Conservation (phyloP, 148 eudicot species). For the Hydrangea macrophylla region DNA sequence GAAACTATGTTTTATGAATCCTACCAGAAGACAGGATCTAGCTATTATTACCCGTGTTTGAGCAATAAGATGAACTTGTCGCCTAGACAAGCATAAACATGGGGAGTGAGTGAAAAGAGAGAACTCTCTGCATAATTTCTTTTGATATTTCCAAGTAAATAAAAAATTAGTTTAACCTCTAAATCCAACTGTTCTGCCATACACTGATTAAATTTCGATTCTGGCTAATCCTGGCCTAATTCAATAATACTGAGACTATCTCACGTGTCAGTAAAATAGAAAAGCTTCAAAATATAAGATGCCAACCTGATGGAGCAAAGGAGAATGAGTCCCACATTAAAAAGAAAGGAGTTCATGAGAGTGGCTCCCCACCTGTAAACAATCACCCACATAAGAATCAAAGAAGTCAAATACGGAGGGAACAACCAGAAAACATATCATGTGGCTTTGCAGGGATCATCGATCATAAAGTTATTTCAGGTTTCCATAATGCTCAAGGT, state of each 20-base stretch:
- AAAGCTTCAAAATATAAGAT: not conserved
- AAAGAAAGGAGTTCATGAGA: constrained; percentile 97
- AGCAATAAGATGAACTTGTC: not conserved
- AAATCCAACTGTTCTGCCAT: not conserved
- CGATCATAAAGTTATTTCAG: no score
- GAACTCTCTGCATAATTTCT: constrained; percentile 8
- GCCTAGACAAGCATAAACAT: not conserved
- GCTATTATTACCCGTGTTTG: not conserved
- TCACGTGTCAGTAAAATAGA: not conserved
- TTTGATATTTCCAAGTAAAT: not conserved
- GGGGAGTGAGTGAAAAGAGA: not conserved
- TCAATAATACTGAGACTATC: not conserved
- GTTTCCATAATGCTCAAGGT: no score
- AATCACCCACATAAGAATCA: no score
- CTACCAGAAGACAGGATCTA: not conserved
- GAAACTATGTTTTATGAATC: no score
- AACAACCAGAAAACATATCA: no score
- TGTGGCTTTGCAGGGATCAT: no score
- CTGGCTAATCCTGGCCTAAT: not conserved
- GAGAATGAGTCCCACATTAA: constrained; percentile 94
- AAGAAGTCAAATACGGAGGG: no score
- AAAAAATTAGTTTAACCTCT: not conserved
- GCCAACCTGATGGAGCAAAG: constrained; percentile 95
- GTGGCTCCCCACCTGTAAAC: constrained; percentile 93
- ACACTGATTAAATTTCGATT: not conserved